Conservation (phyloP, 2,329 filamentous ascomycete genomes). For the Monilinia fructicola region DNA sequence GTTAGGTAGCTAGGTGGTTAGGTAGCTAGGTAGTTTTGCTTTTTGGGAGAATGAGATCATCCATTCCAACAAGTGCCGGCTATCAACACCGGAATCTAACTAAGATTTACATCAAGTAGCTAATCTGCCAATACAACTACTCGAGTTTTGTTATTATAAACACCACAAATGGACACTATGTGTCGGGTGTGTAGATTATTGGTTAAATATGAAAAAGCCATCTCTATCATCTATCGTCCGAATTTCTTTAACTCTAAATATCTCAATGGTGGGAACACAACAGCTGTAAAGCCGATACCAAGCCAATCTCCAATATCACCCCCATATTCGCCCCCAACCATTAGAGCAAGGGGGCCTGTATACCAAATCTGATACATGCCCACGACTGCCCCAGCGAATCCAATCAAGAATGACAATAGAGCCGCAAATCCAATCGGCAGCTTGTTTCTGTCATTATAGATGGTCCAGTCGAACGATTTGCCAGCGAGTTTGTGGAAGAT, state of each 20-base stretch:
- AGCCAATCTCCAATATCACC: slow-evolving; percentile 56
- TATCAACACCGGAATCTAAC: too few relatives aligned
- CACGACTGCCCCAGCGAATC: slow-evolving; percentile 61
- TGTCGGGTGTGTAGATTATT: neutral
- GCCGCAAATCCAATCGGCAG: slow-evolving; percentile 64
- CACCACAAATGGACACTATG: neutral
- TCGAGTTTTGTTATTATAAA: neutral
- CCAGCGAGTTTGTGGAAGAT: slow-evolving; percentile 60
- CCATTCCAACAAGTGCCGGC: too few relatives aligned
- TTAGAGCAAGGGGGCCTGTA: slow-evolving; percentile 61
- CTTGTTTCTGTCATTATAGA: slow-evolving; percentile 55
- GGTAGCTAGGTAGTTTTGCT: too few relatives aligned
- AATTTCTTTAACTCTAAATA: slow-evolving; percentile 50
- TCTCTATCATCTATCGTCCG: slow-evolving; percentile 43
- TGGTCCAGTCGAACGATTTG: slow-evolving; percentile 52
- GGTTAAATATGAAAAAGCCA: neutral
- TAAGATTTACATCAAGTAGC: neutral
- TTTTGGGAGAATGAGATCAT: too few relatives aligned
- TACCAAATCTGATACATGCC: slow-evolving; percentile 70
- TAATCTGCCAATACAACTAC: neutral
- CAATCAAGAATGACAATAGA: slow-evolving; percentile 59
- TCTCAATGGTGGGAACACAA: slow-evolving; percentile 49
- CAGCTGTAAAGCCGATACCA: slow-evolving; percentile 49
- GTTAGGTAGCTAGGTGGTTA: too few relatives aligned
- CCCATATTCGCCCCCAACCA: slow-evolving; percentile 50